Percentiles rank a stretch among this genome's conserved stretches.
Conservation (phyloP, 768 basidiomycete species). For the Phanerodontia chrysosporium region DNA sequence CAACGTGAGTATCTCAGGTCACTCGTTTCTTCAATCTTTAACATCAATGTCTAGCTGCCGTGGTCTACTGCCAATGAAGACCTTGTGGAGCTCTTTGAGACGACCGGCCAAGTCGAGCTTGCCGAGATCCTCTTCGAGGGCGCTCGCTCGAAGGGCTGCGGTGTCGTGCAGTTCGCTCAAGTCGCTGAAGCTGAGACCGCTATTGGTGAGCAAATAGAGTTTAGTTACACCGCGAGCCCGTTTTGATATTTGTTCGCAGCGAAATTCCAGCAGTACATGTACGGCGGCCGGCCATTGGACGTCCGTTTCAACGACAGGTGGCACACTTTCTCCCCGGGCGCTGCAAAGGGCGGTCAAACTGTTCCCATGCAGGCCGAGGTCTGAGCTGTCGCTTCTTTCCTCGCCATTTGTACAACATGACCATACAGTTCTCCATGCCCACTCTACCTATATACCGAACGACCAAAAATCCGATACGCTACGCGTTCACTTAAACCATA, state of each 20-base stretch:
- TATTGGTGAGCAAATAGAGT: conserved; percentile 69
- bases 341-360: conserved; percentile 82
- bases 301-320: conserved; percentile 94
- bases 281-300: conserved; percentile 89
- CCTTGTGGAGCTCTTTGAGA: conserved; percentile 96
- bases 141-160: conserved; percentile 88
- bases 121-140: conserved; percentile 95
- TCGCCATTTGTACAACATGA: background rate
- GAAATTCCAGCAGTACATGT: conserved; percentile 95
- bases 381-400: background rate
- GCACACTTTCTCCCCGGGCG: conserved; percentile 88
- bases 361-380: conserved; percentile 61
- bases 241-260: conserved; percentile 46
- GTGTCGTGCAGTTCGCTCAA: conserved; percentile 92
- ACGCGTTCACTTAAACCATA: background rate
- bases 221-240: no score
- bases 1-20: conserved; percentile 66
- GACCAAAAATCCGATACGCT: background rate
- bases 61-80: conserved; percentile 99
- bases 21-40: background rate
- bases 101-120: conserved; percentile 89
- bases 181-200: conserved; percentile 90
- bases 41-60: conserved; percentile 57
- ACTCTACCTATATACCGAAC: background rate
- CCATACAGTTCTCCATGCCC: background rate